Percentiles rank a stretch among this genome's conserved stretches.
These are phyloP conservation scores for Clonostachys rhizophaga DNA, from an alignment of 2,329 filamentous ascomycete species.

Conservation along the genomic window DNA sequence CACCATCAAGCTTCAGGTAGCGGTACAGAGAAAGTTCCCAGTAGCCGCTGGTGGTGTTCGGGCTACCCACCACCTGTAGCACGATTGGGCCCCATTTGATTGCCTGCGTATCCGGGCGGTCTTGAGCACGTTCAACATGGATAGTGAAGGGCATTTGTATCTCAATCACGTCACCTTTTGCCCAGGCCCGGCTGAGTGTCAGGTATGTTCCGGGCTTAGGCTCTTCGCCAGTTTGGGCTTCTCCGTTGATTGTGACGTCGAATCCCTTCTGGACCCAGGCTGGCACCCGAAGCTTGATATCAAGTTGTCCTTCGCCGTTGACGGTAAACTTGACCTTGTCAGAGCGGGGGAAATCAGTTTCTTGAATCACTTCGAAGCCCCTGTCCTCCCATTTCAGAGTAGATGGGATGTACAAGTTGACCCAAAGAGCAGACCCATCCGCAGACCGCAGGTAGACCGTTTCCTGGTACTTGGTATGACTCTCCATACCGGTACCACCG, in stretches of 20 bases:
- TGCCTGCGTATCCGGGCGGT: conserved; percentile 22
- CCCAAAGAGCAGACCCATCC: conserved; percentile 19
- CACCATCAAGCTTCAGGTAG: conserved; percentile 19
- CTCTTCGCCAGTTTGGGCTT: conserved; percentile 5
- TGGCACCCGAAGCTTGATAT: conserved; percentile 21
- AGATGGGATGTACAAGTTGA: conserved; percentile 22
- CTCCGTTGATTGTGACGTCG: conserved; percentile 17
- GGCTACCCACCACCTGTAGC: conserved; percentile 18
- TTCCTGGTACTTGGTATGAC: conserved; percentile 25
- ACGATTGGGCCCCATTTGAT: conserved; percentile 21
- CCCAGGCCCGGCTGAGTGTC: conserved; percentile 18
- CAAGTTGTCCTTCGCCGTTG: conserved; percentile 14
- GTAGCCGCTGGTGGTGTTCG: conserved; percentile 12
- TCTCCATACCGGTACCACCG: conserved; percentile 22
- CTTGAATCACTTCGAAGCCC: conserved; percentile 16
- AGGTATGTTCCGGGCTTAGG: conserved; percentile 16
- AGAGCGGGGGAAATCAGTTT: conserved; percentile 18
- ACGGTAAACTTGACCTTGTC: conserved; percentile 17
- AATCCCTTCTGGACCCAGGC: conserved; percentile 17
- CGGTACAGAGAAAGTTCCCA: conserved; percentile 19
- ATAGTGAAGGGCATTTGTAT: conserved; percentile 20
- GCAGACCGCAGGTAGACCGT: conserved; percentile 23
- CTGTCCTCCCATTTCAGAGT: conserved; percentile 19
- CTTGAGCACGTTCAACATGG: conserved; percentile 18
- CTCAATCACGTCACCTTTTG: conserved; percentile 18